Conservation (phyloP, 306 rosid species). For the Dryas alaskensis region DNA sequence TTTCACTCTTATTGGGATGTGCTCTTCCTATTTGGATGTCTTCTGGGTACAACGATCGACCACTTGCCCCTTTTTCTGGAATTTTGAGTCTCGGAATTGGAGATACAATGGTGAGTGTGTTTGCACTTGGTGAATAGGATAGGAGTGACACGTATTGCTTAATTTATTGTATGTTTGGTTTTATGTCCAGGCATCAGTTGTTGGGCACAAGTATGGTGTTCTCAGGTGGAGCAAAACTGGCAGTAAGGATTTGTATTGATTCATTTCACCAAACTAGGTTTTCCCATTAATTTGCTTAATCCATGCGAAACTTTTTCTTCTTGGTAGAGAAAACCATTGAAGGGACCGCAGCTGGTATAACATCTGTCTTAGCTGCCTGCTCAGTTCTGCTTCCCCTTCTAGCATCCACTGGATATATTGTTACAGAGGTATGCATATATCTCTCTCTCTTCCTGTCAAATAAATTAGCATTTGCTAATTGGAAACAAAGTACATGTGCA, state of each 20-base stretch:
- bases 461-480: not conserved
- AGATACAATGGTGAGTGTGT: constrained; percentile 76
- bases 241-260: constrained; percentile 52
- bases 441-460: constrained; percentile 23
- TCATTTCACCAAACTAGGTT: not conserved
- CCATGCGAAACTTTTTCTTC: constrained; percentile 19
- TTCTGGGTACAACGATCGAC: constrained; percentile 78
- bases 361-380: constrained; percentile 89
- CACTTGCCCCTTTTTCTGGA: constrained; percentile 93
- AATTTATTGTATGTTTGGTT: constrained; percentile 1
- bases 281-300: constrained; percentile 12
- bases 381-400: constrained; percentile 80
- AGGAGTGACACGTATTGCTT: not conserved
- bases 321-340: constrained; percentile 92
- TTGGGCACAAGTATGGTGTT: constrained; percentile 93
- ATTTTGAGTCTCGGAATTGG: constrained; percentile 93
- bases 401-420: constrained; percentile 83
- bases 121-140: not conserved
- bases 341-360: constrained; percentile 99
- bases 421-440: constrained; percentile 61
- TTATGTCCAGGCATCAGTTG: constrained; percentile 80
- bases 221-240: constrained; percentile 95
- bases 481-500: too few species aligned
- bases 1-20: constrained; percentile 90
- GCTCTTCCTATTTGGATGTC: constrained; percentile 97